phyloP scores from a whole-genome alignment of 2,329 filamentous ascomycete species.

The Niveomyces coronatus region DNA sequence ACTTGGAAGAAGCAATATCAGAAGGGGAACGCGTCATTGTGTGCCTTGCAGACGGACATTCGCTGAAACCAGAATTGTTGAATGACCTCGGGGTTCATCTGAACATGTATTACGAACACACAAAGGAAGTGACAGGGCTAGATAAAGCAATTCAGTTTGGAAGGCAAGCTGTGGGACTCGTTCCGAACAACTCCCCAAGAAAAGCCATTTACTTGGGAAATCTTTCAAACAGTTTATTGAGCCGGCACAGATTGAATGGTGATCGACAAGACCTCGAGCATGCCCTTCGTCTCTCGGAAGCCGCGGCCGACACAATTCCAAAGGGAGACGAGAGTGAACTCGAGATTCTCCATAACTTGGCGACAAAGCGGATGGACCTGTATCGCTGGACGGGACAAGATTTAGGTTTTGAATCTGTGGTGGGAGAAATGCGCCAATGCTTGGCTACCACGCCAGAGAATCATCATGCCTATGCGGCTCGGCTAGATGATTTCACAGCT shows the following conservation, averaged over 20 bases:
- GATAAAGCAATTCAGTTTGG: background rate
- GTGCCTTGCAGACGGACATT: background rate
- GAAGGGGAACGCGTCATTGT: background rate
- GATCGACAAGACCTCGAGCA: background rate
- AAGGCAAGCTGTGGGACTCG: background rate
- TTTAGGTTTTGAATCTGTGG: background rate
- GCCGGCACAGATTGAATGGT: background rate
- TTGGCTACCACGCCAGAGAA: background rate
- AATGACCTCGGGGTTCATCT: background rate
- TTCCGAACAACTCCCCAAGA: background rate
- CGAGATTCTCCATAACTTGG: background rate
- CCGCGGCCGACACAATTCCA: background rate
- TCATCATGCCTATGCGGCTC: background rate
- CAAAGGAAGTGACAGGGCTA: background rate
- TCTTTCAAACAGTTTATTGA: background rate
- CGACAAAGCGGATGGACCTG: background rate
- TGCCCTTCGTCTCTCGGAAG: background rate
- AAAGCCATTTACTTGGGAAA: conserved; percentile 1
- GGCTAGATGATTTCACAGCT: background rate
- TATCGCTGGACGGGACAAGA: conserved; percentile 5
- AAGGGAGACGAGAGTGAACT: background rate
- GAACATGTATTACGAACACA: background rate
- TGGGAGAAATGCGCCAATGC: background rate
- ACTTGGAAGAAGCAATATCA: background rate
- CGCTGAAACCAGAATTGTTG: background rate